A percentile compares a stretch with the other conserved stretches of the same genome.
Conservation (phyloP, 305 asterid genomes). For the Fraxinus velutina region DNA sequence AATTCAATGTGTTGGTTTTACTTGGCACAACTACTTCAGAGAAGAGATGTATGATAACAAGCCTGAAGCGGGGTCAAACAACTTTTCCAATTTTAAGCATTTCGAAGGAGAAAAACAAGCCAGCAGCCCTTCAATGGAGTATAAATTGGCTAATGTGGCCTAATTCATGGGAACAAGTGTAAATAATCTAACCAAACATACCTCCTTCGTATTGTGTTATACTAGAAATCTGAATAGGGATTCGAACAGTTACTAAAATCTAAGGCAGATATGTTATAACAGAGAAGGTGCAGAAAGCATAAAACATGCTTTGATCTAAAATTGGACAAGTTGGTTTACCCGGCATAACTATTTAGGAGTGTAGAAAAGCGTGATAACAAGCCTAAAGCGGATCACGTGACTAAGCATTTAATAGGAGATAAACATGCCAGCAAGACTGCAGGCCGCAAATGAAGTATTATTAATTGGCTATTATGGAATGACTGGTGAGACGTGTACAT, state of each 20-base stretch:
- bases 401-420: background rate
- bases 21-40: background rate
- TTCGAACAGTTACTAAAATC: background rate
- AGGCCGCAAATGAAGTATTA: background rate
- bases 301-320: slow-evolving; percentile 1
- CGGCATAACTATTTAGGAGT: background rate
- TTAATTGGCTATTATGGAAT: background rate
- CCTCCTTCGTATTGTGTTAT: background rate
- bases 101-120: background rate
- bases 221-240: background rate
- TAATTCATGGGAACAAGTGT: background rate
- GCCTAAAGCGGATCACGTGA: background rate
- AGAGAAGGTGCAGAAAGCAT: slow-evolving; percentile 6
- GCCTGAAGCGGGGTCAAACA: background rate
- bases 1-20: background rate
- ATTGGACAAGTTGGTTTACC: background rate
- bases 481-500: background rate
- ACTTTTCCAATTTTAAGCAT: background rate
- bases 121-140: background rate
- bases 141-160: background rate
- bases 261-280: slow-evolving; percentile 1
- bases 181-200: background rate
- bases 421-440: background rate
- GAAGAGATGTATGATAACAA: background rate
- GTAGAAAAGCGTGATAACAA: background rate